These are phyloP conservation scores for Tulasnella sp. DNA, from an alignment of 768 basidiomycete species.

Conservation along the genomic window DNA sequence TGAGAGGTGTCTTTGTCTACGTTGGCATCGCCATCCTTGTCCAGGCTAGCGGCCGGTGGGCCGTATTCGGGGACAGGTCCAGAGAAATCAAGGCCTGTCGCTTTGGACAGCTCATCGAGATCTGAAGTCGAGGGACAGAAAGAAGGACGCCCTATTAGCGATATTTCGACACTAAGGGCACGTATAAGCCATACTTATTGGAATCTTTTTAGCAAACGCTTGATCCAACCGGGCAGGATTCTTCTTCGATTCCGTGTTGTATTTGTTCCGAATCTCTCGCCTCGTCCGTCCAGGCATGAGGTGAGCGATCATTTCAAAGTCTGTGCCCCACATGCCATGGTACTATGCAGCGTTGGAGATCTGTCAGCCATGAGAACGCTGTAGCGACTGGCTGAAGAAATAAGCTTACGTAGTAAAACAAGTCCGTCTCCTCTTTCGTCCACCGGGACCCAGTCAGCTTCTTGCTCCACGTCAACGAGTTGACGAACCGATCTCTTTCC, in stretches of 20 bases:
- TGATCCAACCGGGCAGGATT: constrained; percentile 75
- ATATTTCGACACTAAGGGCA: background rate
- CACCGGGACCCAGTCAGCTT: constrained; percentile 82
- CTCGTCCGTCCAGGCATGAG: constrained; percentile 83
- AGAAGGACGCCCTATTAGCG: too few species aligned
- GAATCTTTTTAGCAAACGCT: constrained; percentile 72
- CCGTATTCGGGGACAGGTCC: constrained; percentile 35
- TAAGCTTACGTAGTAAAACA: constrained; percentile 74
- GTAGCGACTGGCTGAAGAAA: constrained; percentile 40
- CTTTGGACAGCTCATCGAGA: constrained; percentile 31
- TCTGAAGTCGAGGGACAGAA: background rate
- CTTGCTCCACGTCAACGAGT: constrained; percentile 79
- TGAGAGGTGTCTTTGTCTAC: background rate
- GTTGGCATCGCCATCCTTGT: background rate
- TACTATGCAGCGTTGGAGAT: constrained; percentile 55
- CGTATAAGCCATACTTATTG: constrained; percentile 63
- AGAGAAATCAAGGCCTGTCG: constrained; percentile 36
- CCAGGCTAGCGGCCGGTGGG: background rate
- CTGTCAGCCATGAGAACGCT: background rate
- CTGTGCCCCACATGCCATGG: constrained; percentile 87
- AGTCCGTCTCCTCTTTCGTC: constrained; percentile 87
- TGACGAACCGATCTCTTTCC: constrained; percentile 79
- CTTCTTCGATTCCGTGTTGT: constrained; percentile 85
- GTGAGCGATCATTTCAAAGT: constrained; percentile 89
- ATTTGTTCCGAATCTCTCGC: constrained; percentile 91